Conservation (phyloP, 345 rosid genomes). For the Eucalyptus coolabah region DNA sequence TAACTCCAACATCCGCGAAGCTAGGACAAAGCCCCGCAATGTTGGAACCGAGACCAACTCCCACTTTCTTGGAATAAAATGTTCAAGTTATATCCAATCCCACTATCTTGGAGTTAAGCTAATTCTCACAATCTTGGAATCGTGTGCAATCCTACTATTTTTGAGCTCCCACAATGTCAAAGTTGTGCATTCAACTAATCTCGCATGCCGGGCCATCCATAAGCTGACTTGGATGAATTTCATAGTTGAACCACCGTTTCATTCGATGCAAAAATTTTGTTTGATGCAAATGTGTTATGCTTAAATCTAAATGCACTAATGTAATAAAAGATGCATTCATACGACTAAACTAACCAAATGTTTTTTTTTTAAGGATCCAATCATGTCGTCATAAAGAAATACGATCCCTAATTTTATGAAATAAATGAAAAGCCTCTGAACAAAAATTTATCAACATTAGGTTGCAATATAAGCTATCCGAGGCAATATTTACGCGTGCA, state of each 20-base stretch:
- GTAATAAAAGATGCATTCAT: no score
- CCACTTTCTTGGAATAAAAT: neutral
- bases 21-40: neutral
- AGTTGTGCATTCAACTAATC: no score
- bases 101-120: neutral
- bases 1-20: neutral
- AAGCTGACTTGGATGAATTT: no score
- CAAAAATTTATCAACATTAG: neutral
- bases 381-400: neutral
- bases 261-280: neutral
- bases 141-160: neutral
- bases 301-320: neutral
- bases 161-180: neutral
- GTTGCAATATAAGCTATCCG: neutral
- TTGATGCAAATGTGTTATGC: neutral
- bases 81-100: no score
- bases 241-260: no score
- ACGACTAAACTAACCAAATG: neutral
- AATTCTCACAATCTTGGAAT: no score
- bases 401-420: neutral
- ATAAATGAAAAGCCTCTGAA: neutral
- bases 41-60: neutral
- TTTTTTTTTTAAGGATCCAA: neutral
- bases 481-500: neutral
- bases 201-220: no score